These are phyloP conservation scores for Hygrophorus russula DNA, from an alignment of 768 basidiomycete species.

Conservation along the genomic window DNA sequence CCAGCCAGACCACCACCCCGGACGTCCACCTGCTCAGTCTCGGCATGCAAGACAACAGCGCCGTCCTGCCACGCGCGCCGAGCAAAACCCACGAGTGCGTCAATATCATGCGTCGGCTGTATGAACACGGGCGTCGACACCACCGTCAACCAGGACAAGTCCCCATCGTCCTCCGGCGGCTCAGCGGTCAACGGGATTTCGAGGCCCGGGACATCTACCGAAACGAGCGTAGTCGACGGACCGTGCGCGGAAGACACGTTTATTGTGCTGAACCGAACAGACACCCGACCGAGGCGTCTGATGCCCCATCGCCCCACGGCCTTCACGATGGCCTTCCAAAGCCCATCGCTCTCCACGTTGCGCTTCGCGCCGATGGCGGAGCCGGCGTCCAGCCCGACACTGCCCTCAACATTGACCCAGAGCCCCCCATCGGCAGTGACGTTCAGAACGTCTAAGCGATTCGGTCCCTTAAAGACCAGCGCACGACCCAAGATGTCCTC, in stretches of 20 bases:
- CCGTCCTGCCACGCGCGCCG: slow-evolving; percentile 50
- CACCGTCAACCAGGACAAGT: slow-evolving; percentile 46
- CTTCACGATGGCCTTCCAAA: slow-evolving; percentile 47
- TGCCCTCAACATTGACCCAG: slow-evolving; percentile 46
- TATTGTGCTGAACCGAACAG: slow-evolving; percentile 43
- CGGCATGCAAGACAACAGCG: slow-evolving; percentile 29
- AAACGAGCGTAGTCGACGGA: slow-evolving; percentile 29
- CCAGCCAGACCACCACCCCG: slow-evolving; percentile 37
- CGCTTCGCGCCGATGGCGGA: slow-evolving; percentile 42
- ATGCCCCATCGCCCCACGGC: slow-evolving; percentile 60
- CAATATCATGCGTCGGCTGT: slow-evolving; percentile 40
- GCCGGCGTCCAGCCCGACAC: slow-evolving; percentile 61
- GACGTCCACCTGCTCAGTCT: slow-evolving; percentile 32
- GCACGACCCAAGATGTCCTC: slow-evolving; percentile 47
- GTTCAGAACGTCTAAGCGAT: slow-evolving; percentile 50
- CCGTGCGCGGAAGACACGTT: slow-evolving; percentile 34
- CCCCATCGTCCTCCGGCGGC: slow-evolving; percentile 25
- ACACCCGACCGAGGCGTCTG: slow-evolving; percentile 39
- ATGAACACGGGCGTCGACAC: slow-evolving; percentile 41
- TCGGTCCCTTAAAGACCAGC: slow-evolving; percentile 48
- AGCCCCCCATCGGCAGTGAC: slow-evolving; percentile 45
- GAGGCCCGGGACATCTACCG: slow-evolving; percentile 35
- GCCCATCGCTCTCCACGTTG: slow-evolving; percentile 28
- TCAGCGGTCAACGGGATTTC: slow-evolving; percentile 45
- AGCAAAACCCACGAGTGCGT: slow-evolving; percentile 37